Percentiles rank a stretch among this genome's conserved stretches.
Evolutionary conservation across 257 asterid species (phyloP).

Genomic region (Catharanthus roseus): DNA sequence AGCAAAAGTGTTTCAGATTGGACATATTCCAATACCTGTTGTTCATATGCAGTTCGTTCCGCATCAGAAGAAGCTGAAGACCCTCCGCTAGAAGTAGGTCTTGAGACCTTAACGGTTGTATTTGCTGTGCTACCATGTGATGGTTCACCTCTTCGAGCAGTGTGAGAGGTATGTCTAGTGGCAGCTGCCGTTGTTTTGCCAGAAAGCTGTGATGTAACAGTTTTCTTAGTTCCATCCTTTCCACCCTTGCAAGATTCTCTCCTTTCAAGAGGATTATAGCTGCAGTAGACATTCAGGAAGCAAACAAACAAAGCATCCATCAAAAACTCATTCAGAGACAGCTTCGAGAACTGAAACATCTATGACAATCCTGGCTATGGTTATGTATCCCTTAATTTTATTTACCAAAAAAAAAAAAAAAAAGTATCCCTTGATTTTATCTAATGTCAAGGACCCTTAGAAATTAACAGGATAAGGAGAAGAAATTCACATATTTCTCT

Average conservation of each 20-base stretch:
- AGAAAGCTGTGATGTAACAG: conserved; percentile 51
- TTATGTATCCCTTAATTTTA: not conserved
- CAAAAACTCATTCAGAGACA: conserved; percentile 1
- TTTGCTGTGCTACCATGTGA: conserved; percentile 33
- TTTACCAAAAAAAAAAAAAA: not conserved
- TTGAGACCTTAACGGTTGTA: conserved; percentile 48
- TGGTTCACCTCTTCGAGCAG: conserved; percentile 44
- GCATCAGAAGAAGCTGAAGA: conserved; percentile 43
- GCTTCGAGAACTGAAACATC: not conserved
- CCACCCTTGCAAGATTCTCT: conserved; percentile 87
- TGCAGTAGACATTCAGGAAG: conserved; percentile 23
- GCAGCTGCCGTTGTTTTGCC: conserved; percentile 46
- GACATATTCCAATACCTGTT: conserved; percentile 45
- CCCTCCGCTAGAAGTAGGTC: conserved; percentile 77
- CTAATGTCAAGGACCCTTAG: not conserved
- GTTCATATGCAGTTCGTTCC: conserved; percentile 54
- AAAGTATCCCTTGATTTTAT: no score
- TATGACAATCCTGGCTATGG: not conserved
- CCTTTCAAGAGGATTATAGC: conserved; percentile 88
- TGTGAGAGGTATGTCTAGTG: conserved; percentile 48
- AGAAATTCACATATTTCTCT: not conserved
- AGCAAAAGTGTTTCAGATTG: not conserved
- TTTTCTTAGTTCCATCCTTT: conserved; percentile 69
- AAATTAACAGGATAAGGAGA: not conserved
- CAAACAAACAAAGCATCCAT: conserved; percentile 8